These are phyloP conservation scores for Suillus bovinus DNA, from an alignment of 768 basidiomycete species.

Conservation along the genomic window DNA sequence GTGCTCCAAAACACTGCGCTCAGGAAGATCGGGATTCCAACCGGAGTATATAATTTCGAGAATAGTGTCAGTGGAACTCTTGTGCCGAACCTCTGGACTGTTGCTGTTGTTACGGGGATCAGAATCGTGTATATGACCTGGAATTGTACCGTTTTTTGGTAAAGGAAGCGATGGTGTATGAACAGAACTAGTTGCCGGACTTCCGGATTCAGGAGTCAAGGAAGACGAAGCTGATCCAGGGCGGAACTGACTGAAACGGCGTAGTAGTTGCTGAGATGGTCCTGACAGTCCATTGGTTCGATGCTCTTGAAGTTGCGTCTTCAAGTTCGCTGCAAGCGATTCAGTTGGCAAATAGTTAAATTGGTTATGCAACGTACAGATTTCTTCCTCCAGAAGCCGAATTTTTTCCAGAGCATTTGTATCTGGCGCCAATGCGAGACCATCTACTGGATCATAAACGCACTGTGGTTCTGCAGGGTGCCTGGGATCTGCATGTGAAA, in stretches of 20 bases:
- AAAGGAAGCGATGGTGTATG: conserved; percentile 8
- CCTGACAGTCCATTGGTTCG: conserved; percentile 41
- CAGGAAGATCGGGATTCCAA: conserved; percentile 85
- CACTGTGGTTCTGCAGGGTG: conserved; percentile 88
- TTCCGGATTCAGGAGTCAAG: conserved; percentile 14
- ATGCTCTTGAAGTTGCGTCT: conserved; percentile 59
- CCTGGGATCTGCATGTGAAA: conserved; percentile 37
- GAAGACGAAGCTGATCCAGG: conserved; percentile 26
- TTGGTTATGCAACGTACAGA: conserved; percentile 47
- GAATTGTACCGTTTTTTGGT: conserved; percentile 19
- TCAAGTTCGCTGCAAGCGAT: conserved; percentile 54
- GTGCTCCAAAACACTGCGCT: conserved; percentile 69
- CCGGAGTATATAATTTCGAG: conserved; percentile 72
- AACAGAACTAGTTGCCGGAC: conserved; percentile 13
- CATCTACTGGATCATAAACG: conserved; percentile 85
- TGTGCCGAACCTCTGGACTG: conserved; percentile 48
- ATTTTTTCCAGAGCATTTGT: conserved; percentile 81
- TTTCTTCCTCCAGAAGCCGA: conserved; percentile 72
- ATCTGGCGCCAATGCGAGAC: conserved; percentile 72
- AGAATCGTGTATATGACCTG: conserved; percentile 36
- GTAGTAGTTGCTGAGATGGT: conserved; percentile 16
- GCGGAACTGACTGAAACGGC: conserved; percentile 17
- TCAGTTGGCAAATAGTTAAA: conserved; percentile 15
- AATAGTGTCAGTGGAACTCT: conserved; percentile 50
- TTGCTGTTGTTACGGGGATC: conserved; percentile 45